Percentiles rank a stretch among this genome's conserved stretches.
Conservation (phyloP, 1,284 basidiomycete species). For the Ceratobasidium sp. region DNA sequence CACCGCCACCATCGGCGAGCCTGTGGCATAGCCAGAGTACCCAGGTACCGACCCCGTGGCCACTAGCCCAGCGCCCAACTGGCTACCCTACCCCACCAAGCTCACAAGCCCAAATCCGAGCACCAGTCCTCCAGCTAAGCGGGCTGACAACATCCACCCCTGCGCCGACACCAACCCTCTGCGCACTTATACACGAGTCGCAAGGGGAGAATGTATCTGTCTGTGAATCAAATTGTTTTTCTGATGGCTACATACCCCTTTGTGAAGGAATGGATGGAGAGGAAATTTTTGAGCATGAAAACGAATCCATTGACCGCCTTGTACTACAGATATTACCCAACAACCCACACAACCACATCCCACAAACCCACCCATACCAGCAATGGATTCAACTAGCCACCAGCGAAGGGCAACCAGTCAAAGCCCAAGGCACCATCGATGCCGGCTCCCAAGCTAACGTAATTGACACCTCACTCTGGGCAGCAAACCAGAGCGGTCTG, state of each 20-base stretch:
- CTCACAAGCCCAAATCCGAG: no score
- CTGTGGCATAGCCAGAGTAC: no score
- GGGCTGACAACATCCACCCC: no score
- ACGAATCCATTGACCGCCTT: background rate
- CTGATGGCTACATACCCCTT: background rate
- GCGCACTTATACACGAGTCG: conserved; percentile 5
- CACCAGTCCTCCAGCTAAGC: no score
- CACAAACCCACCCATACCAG: background rate
- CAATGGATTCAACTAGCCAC: background rate
- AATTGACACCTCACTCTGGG: conserved; percentile 46
- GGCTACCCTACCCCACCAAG: no score
- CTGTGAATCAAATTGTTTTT: background rate
- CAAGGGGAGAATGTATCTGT: background rate
- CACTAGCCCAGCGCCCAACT: no score
- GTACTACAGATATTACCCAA: conserved; percentile 1
- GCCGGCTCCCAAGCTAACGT: conserved; percentile 50
- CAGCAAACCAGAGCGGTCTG: conserved; percentile 43
- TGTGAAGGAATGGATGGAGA: background rate
- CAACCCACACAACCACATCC: background rate
- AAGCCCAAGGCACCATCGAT: conserved; percentile 42
- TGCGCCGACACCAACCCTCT: background rate
- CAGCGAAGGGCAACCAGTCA: background rate
- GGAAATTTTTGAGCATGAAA: background rate
- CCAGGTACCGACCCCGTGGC: no score
- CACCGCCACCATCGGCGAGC: no score